Percentiles rank a stretch among this genome's conserved stretches.
These are phyloP conservation scores for Naegleria lovaniensis DNA, from an alignment of 208 protist genomes.

Conservation along the genomic window DNA sequence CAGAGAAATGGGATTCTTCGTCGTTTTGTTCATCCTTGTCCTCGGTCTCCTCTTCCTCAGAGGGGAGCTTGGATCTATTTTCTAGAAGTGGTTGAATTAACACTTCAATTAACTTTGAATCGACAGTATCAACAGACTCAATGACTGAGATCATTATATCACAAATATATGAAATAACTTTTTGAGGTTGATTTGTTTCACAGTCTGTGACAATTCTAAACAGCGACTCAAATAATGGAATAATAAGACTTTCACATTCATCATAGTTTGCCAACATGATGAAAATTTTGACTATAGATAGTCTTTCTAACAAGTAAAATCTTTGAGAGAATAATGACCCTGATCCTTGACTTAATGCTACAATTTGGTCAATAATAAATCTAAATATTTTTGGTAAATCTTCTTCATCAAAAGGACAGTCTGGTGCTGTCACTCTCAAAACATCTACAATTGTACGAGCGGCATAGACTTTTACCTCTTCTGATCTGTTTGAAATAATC, in stretches of 20 bases:
- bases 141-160: constrained; percentile 8
- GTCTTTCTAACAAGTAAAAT: neutral
- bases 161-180: neutral
- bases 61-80: neutral
- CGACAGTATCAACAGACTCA: neutral
- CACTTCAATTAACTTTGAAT: neutral
- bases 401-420: neutral
- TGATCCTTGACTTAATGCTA: neutral
- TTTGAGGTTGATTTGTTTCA: neutral
- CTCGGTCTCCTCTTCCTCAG: neutral
- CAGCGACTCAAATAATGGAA: neutral
- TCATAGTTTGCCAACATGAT: neutral
- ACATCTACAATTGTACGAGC: neutral
- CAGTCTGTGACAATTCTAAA: neutral
- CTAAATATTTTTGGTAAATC: neutral
- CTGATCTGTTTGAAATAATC: neutral
- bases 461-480: neutral
- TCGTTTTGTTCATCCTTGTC: neutral
- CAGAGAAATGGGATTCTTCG: neutral
- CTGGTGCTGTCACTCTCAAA: neutral
- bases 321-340: neutral
- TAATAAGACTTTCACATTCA: neutral
- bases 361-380: neutral
- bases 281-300: neutral
- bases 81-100: neutral